phyloP scores from a whole-genome alignment of 2,329 filamentous ascomycete genomes.

The Daldinia eschscholtzii region DNA sequence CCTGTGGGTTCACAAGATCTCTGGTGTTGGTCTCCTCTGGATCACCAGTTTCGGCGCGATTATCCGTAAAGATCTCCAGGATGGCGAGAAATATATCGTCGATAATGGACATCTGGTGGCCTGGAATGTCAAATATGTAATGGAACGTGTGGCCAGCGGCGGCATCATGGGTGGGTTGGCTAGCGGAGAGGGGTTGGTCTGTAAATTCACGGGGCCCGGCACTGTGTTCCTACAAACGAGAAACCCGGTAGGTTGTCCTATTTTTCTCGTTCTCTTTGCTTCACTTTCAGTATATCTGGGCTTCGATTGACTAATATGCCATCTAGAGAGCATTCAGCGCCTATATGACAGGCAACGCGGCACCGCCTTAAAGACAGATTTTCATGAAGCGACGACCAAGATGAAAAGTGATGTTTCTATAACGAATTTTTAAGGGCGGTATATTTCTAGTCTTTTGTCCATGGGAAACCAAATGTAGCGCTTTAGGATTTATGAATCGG shows the following conservation, averaged over 20 bases:
- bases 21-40: slow-evolving; percentile 85
- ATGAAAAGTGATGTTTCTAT: background rate
- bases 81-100: slow-evolving; percentile 89
- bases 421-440: background rate
- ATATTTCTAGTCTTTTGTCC: background rate
- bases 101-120: slow-evolving; percentile 95
- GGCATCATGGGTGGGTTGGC: slow-evolving; percentile 91
- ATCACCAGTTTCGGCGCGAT: slow-evolving; percentile 95
- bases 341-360: slow-evolving; percentile 64
- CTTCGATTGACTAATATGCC: slow-evolving; percentile 23
- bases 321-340: slow-evolving; percentile 64
- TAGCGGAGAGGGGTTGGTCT: slow-evolving; percentile 89
- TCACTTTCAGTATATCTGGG: background rate
- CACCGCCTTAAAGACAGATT: slow-evolving; percentile 48
- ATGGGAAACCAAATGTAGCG: slow-evolving; percentile 6
- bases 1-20: slow-evolving; percentile 88
- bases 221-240: slow-evolving; percentile 94
- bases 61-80: slow-evolving; percentile 83
- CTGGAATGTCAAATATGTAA: slow-evolving; percentile 95
- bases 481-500: slow-evolving; percentile 7
- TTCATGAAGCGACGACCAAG: background rate
- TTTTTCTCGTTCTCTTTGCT: background rate
- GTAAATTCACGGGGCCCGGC: slow-evolving; percentile 92
- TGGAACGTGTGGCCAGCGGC: slow-evolving; percentile 90
- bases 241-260: slow-evolving; percentile 72